Evolutionary conservation across 345 rosid species (phyloP).

Genomic region (Camelina laxa): DNA sequence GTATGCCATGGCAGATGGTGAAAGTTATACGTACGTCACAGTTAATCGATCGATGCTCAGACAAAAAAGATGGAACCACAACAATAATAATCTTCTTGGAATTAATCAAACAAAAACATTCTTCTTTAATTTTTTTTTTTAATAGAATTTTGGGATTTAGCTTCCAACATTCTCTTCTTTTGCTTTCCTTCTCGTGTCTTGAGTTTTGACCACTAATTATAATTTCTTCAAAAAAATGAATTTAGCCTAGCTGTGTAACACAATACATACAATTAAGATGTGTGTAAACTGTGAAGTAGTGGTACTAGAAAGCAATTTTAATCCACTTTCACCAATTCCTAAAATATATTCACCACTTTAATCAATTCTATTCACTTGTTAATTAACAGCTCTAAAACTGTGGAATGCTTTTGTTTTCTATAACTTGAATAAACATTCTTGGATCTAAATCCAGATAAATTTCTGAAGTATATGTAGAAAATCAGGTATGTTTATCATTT

Average conservation of each 20-base stretch:
- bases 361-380: background rate
- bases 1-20: background rate
- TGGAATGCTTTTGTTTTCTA: background rate
- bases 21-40: background rate
- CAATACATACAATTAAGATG: background rate
- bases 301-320: conserved; percentile 4
- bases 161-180: conserved; percentile 35
- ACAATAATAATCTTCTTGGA: conserved; percentile 17
- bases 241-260: background rate
- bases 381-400: background rate
- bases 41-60: background rate
- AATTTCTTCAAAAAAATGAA: background rate
- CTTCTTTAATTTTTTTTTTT: background rate
- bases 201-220: conserved; percentile 4
- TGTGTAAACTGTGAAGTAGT: background rate
- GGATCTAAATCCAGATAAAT: background rate
- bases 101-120: conserved; percentile 37
- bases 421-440: background rate
- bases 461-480: too few species aligned
- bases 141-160: conserved; percentile 10
- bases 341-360: background rate
- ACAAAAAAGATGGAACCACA: conserved; percentile 30
- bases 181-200: conserved; percentile 15
- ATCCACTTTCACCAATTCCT: background rate
- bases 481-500: too few species aligned